Evolutionary conservation across 768 basidiomycete species (phyloP), one percentile per base, ranked within the genome.

Genomic region (Trametes villosa): DNA sequence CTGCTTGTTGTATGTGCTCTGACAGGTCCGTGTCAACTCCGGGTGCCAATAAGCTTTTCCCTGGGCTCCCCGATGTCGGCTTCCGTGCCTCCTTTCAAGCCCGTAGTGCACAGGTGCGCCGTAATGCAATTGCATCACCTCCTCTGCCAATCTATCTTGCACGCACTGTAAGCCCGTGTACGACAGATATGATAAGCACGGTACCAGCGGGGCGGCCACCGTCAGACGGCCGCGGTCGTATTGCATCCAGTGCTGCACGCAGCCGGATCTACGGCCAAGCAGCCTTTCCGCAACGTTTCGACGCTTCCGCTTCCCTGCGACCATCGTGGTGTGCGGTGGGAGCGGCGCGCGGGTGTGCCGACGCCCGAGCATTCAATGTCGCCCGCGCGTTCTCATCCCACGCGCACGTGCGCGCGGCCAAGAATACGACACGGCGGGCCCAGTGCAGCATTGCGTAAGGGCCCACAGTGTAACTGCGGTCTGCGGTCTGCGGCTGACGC

Each of bases 281-380:
- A 26, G 24, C 34, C 18, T 27, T 8, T 34, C 50, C 20, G 48
- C 48, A n/a, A n/a, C 17, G 11, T 22, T 26, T 9, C 20, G 3
- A 27, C n/a, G 50, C 41, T 45, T 54, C 42, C 13, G 26, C 53
- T 55, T 55, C 53, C 20, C 44, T 55, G 53, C 53, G 53, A 55
- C 31, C 13, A 36, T 46, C 53, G 53, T 46, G 53, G 53, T 46
- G 31, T 17, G 31, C 29, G 20, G 44, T 55, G 53, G 44, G 53
- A 55, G 27, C 24, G 9, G n/a, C n/a, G n/a, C n/a, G n/a, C n/a
- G n/a, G n/a, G n/a, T n/a, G n/a, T n/a, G n/a, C n/a, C n/a, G n/a
- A n/a, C n/a, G n/a, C n/a, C n/a, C n/a, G n/a, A n/a, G n/a, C n/a
- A n/a, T 38, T 38, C 36, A 38, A 45, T 13, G 24, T 26, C 15